Evolutionary conservation across 164 flowering plant species (phyloP).

Genomic region (Berberis vulgaris): DNA sequence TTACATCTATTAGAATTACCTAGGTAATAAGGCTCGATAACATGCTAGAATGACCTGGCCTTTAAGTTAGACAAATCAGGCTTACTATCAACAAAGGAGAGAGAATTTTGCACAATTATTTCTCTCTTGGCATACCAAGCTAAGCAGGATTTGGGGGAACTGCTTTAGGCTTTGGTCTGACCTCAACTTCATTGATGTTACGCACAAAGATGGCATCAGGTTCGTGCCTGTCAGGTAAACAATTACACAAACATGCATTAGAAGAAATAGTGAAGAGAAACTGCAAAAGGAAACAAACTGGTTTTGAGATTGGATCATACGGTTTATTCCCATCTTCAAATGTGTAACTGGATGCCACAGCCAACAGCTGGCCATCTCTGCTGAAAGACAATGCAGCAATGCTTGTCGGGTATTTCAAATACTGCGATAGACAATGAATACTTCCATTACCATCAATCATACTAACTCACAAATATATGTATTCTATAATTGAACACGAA

Average conservation of each 20-base stretch:
- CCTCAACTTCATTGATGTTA: conserved; percentile 82
- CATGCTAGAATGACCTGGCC: too few species aligned
- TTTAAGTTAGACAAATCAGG: too few species aligned
- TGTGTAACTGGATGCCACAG: conserved; percentile 96
- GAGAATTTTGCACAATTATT: too few species aligned
- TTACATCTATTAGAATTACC: too few species aligned
- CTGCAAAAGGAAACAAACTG: not conserved
- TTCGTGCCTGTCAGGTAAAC: conserved; percentile 62
- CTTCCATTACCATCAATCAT: too few species aligned
- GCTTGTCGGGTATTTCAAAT: conserved; percentile 77
- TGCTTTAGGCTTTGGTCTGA: conserved; percentile 89
- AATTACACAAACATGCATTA: not conserved
- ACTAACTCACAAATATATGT: not conserved
- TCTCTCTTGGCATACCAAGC: too few species aligned
- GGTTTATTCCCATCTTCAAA: conserved; percentile 82
- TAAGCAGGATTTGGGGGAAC: conserved; percentile 17
- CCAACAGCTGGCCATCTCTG: conserved; percentile 82
- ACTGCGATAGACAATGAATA: conserved; percentile 29
- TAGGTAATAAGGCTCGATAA: too few species aligned
- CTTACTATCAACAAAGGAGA: too few species aligned
- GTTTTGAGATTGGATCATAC: conserved; percentile 29
- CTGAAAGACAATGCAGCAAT: conserved; percentile 90
- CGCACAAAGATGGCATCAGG: conserved; percentile 87
- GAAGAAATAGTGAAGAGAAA: not conserved
- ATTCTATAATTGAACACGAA: not conserved